A percentile compares a stretch with the other conserved stretches of the same genome.
Evolutionary conservation across 2,329 filamentous ascomycete species (phyloP).

Genomic region (Hymenoscyphus scutula): DNA sequence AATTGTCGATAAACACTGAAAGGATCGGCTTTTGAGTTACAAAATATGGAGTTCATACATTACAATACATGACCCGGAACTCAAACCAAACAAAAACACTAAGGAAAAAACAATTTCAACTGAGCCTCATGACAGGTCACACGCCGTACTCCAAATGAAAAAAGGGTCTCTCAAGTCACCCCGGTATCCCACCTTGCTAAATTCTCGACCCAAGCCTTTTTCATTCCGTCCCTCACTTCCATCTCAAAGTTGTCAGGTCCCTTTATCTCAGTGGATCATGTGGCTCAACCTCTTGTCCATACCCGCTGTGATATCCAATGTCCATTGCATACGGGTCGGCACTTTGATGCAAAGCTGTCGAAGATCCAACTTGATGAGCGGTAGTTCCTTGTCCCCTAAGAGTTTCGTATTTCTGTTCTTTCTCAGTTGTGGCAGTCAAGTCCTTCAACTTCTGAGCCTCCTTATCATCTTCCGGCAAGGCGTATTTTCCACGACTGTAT

Average conservation of each 20-base stretch:
- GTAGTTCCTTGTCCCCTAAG: constrained; percentile 15
- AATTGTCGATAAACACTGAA: background rate
- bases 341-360: constrained; percentile 3
- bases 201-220: background rate
- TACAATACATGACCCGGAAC: background rate
- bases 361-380: background rate
- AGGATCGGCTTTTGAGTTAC: background rate
- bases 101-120: background rate
- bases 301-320: constrained; percentile 32
- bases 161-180: background rate
- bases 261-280: constrained; percentile 19
- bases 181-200: background rate
- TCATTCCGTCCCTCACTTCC: background rate
- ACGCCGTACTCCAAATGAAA: background rate
- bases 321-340: constrained; percentile 19
- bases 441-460: constrained; percentile 24
- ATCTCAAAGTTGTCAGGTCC: background rate
- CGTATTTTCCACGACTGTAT: constrained; percentile 25
- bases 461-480: constrained; percentile 31
- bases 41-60: background rate
- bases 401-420: constrained; percentile 23
- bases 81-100: background rate
- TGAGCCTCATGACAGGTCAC: background rate
- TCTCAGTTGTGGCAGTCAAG: constrained; percentile 18
- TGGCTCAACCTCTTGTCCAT: constrained; percentile 25